Base-by-base conservation (phyloP, 1,284 basidiomycete genomes). In the Caloboletus firmus region DNA sequence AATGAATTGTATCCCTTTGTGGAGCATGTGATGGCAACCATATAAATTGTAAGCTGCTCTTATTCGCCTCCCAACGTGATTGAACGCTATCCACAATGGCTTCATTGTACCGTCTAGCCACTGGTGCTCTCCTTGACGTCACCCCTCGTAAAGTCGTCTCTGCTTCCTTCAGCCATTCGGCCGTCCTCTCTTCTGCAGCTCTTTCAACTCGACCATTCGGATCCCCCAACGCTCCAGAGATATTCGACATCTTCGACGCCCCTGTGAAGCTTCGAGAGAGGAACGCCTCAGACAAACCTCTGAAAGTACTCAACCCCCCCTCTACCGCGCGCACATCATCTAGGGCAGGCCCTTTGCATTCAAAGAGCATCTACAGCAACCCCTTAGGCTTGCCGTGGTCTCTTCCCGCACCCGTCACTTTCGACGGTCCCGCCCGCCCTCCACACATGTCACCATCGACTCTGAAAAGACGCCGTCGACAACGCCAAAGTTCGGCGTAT, bases 371-470 rank as follows among this genome's bases (percentile, higher is more conserved):
- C 5, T 49, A 58, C 37, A 35, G 20, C 5, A 51, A 51, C 10
- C 47, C 51, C 18, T 26, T 59, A 1, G 57, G 43, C n/a, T 39
- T 56, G 50, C 52, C 67, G 42, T 51, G 64, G 63, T 57, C 62
- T 45, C 72, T 78, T 35, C 76, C 78, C 37, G 60, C 74, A 43
- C 74, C 78, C 18, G 61, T 76, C 35, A 60, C 74, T 10, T 78
- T 79, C 50, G 78, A 79, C 36, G 78, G 78, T 8, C 78, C 78
- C 3, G 74, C 78, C 10, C 65, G 72, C 32, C 75, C 76, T 11
- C 64, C 63, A 41, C 70, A 71, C 24, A 63, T 68, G 42, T 59
- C 62, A 17, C 35, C 62, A 1, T 56, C 62, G 9, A 59, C 64
- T 8, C 60, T 67, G 30, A 39, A 49, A 50, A 52, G 34, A 22